Evolutionary conservation across 2,329 filamentous ascomycete species (phyloP), one percentile per base, ranked within the genome.

Genomic region (Penicillium janthinellum): DNA sequence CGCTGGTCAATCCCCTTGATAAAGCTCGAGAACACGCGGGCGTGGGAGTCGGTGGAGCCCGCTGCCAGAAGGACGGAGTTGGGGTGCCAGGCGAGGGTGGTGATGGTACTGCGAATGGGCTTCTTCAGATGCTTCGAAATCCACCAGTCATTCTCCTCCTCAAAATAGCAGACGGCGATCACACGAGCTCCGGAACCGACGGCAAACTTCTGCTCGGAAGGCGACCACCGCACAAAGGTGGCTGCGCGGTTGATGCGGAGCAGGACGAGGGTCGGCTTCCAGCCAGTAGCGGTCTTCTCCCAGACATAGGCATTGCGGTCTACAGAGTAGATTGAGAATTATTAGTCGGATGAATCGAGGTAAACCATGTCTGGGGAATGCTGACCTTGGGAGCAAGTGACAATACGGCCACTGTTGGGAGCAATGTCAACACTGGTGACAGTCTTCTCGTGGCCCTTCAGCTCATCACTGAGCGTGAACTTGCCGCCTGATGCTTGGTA

Each of bases 131-230:
- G 95, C 84, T 99, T 99, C 39, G 93, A 97, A 44, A 99, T 94
- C 95, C 95, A 99, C 95, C 95, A 99, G 82, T 99, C 93, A 79
- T 99, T 97, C 79, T 99, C 95, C 76, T 96, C 91, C 75, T 99
- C 95, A 70, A 99, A 99, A 82, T 98, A 98, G 84, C 95, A 99
- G 69, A 98, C 86, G 42, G 95, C 92, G 71, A 99, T 96, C 66
- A 96, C 90, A 64, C 95, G 89, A 69, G 96, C 95, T 63, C 95
- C 95, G 31, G 93, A 97, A 61, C 95, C 95, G 28, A 98, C 95
- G 56, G 95, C 95, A 76, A 99, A 99, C 79, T 99, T 99, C 75
- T 88, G 90, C 83, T 99, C 95, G 22, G 90, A 94, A 2, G 95
- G 95, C 22, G 92, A 96, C 95, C 95, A 99, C 71, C 95, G 91